Percentiles rank a stretch among this genome's conserved stretches.
phyloP scores from a whole-genome alignment of 176 grass and related monocot species.

The Musa acuminata region DNA sequence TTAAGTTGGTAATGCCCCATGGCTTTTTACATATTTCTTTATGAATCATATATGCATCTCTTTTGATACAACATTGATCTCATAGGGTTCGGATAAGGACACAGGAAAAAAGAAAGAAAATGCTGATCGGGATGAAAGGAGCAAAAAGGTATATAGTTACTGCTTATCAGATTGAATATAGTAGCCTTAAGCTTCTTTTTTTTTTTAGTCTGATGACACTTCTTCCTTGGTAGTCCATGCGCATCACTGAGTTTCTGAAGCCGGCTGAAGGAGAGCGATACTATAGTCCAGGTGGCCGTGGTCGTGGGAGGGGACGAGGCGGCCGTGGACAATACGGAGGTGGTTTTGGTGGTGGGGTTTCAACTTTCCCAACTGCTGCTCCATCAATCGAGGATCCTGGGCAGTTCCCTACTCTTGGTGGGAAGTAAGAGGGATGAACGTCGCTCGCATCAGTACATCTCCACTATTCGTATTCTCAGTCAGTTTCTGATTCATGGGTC shows the following conservation, averaged over 20 bases:
- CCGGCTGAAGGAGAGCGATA: constrained; percentile 11
- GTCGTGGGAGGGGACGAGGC: constrained; percentile 5
- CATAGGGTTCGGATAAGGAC: neutral
- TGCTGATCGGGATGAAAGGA: constrained; percentile 7
- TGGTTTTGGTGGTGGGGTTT: neutral
- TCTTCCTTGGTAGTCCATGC: neutral
- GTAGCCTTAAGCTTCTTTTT: neutral
- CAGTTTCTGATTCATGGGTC: neutral
- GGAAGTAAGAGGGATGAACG: neutral
- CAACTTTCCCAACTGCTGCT: neutral
- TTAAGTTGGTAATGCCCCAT: constrained; percentile 5
- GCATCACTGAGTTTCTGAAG: neutral
- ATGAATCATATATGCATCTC: neutral
- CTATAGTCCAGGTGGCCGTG: constrained; percentile 4
- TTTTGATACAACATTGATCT: neutral
- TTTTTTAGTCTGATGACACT: too few species aligned
- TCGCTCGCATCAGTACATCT: neutral
- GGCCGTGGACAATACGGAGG: constrained; percentile 6
- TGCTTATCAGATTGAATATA: neutral
- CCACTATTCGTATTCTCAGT: neutral
- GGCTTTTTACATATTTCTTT: neutral
- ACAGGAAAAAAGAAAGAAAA: constrained; percentile 16
- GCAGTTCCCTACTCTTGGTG: constrained; percentile 11
- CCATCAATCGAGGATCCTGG: constrained; percentile 15
- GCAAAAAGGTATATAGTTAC: constrained; percentile 4